Evolutionary conservation across 2,329 filamentous ascomycete genomes (phyloP).

Genomic region (Arthrocladium fulminans): DNA sequence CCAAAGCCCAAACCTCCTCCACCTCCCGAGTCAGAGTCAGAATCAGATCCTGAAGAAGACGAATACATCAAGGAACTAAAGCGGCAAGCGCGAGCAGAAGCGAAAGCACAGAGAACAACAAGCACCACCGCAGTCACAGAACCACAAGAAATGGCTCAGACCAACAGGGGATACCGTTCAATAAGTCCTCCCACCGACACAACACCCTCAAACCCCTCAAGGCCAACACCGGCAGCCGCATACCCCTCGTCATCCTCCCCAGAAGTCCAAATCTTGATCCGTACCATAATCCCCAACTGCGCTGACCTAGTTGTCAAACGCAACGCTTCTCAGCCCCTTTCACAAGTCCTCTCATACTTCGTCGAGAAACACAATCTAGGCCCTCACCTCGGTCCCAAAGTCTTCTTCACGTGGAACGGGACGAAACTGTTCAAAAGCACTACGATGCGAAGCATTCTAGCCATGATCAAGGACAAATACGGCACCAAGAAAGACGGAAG

Average conservation of each 20-base stretch:
- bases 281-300: constrained; percentile 55
- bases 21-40: constrained; percentile 11
- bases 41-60: constrained; percentile 27
- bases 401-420: constrained; percentile 74
- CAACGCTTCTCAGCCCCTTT: constrained; percentile 58
- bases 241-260: constrained; percentile 38
- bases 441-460: constrained; percentile 59
- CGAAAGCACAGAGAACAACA: constrained; percentile 24
- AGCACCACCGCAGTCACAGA: neutral
- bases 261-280: constrained; percentile 57
- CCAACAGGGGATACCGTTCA: neutral
- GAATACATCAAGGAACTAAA: constrained; percentile 37
- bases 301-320: constrained; percentile 55
- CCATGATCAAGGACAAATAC: constrained; percentile 15
- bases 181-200: constrained; percentile 12
- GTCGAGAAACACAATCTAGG: constrained; percentile 51
- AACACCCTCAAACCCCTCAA: constrained; percentile 3
- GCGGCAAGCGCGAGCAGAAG: constrained; percentile 34
- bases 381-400: constrained; percentile 38
- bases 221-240: constrained; percentile 10
- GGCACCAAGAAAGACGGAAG: constrained; percentile 9
- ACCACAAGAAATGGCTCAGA: neutral
- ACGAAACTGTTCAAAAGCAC: constrained; percentile 66
- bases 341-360: constrained; percentile 62
- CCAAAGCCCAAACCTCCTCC: constrained; percentile 4